These are phyloP conservation scores for Escovopsis weberi DNA, from an alignment of 2,329 filamentous ascomycete species.

Conservation along the genomic window DNA sequence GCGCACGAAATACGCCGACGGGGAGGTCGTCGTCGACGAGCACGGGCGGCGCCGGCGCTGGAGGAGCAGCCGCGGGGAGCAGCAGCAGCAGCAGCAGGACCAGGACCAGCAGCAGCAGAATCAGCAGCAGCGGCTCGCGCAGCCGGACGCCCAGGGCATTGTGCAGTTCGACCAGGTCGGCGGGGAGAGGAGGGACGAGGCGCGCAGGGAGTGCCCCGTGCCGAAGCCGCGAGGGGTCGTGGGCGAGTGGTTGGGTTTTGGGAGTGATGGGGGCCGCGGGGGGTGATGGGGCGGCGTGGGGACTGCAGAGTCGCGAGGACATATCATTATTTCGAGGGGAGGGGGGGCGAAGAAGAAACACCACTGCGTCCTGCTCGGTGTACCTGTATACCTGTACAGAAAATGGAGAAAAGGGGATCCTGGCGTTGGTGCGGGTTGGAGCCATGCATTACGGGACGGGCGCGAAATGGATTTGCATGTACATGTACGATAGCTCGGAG, in stretches of 20 bases:
- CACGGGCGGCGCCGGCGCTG: conserved; percentile 30
- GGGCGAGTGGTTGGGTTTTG: conserved; percentile 59
- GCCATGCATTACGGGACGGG: conserved; percentile 7
- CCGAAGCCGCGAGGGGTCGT: conserved; percentile 76
- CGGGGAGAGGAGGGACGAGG: conserved; percentile 20
- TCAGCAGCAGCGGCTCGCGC: no score
- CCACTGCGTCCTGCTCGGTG: no score
- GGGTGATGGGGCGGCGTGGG: no score
- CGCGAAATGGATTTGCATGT: conserved; percentile 5
- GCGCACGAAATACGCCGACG: conserved; percentile 60
- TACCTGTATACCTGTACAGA: conserved; percentile 10
- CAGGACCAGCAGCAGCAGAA: no score
- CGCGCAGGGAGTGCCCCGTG: conserved; percentile 69
- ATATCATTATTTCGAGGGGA: no score
- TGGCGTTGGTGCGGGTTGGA: no score
- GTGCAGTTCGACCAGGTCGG: conserved; percentile 31
- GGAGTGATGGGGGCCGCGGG: neutral
- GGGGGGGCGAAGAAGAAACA: no score
- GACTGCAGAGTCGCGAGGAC: no score
- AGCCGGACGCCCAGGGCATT: conserved; percentile 20
- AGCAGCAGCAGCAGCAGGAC: conserved; percentile 20
- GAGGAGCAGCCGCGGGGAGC: conserved; percentile 20
- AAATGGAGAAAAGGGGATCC: conserved; percentile 7
- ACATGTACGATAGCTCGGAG: no score
- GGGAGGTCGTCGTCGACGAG: conserved; percentile 33